phyloP scores from a whole-genome alignment of 495 filamentous ascomycete genomes.

The Barbatosphaeria neglecta region DNA sequence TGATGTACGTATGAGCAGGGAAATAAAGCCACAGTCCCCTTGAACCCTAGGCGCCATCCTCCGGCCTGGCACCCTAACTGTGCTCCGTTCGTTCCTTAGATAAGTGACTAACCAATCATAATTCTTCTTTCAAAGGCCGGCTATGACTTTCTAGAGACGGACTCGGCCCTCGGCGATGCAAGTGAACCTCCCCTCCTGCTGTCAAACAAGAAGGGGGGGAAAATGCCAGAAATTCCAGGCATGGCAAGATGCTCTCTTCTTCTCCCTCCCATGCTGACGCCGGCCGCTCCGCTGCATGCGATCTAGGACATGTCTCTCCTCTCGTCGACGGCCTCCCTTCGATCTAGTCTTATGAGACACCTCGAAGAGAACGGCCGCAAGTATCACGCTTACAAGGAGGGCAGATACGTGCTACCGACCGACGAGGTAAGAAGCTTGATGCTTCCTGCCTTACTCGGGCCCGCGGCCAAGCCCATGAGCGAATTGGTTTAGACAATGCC shows the following conservation, averaged over 20 bases:
- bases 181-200: background rate
- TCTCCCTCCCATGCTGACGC: background rate
- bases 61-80: background rate
- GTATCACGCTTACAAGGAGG: constrained; percentile 35
- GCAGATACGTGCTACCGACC: constrained; percentile 9
- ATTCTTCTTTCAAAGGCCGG: background rate
- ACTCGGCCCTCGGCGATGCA: background rate
- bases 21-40: too few relatives aligned
- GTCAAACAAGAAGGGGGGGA: background rate
- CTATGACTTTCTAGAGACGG: background rate
- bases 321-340: background rate
- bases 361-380: constrained; percentile 32
- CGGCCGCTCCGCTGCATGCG: background rate
- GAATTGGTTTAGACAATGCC: too few relatives aligned
- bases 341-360: constrained; percentile 8
- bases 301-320: constrained; percentile 1
- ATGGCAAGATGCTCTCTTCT: background rate
- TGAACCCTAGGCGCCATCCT: too few relatives aligned
- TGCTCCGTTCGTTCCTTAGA: background rate
- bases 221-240: background rate
- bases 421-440: background rate
- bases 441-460: background rate
- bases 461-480: too few relatives aligned
- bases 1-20: too few relatives aligned
- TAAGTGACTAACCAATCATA: background rate